Evolutionary conservation across 495 filamentous ascomycete species (phyloP), one percentile per base, ranked within the genome.

Genomic region (Penicillium dipodomyicola): DNA sequence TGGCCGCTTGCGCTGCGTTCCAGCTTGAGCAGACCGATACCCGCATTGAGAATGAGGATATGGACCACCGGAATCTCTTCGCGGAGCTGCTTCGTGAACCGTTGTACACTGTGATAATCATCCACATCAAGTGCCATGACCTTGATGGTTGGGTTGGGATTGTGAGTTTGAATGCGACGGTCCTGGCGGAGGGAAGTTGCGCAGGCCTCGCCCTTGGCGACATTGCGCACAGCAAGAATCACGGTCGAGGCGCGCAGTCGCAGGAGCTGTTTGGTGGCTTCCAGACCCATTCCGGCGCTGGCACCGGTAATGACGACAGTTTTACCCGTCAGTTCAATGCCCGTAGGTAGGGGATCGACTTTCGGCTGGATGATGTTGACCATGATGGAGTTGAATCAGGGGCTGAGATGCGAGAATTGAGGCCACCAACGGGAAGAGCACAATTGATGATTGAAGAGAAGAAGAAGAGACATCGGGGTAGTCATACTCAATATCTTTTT

Each of bases 41-140:
- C 73, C 0, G 72, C 73, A 47, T 76, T 76, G 23, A 72, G 65
- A 29, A 74, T 47, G 22, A 73, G 56, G 29, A 67, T 58, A 52
- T 74, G 48, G 22, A 15, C 35, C 15, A 37, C 35, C 15, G 35
- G 15, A 37, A 37, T n/a, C 14, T 37, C 35, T 35, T 37, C 15
- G 35, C 35, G 35, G 35, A 37, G 35, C 35, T 37, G 15, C 15
- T 64, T 60, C 9, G 61, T 29, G 48, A 73, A 70, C 10, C 12
- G n/a, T 27, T 61, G 52, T 6, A 67, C 65, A 49, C 65, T 71
- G 14, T 57, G 49, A 59, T 62, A 70, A 5, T 46, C 43, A 14
- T 62, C 63, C 32, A 65, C 30, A 49, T 72, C 67, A 6, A 72
- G 53, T 27, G 58, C 46, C 29, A 68, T 47, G 12, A 70, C 58